These are phyloP conservation scores for Populus hybrid DNA, from an alignment of 441 rosid genomes.

Conservation along the genomic window DNA sequence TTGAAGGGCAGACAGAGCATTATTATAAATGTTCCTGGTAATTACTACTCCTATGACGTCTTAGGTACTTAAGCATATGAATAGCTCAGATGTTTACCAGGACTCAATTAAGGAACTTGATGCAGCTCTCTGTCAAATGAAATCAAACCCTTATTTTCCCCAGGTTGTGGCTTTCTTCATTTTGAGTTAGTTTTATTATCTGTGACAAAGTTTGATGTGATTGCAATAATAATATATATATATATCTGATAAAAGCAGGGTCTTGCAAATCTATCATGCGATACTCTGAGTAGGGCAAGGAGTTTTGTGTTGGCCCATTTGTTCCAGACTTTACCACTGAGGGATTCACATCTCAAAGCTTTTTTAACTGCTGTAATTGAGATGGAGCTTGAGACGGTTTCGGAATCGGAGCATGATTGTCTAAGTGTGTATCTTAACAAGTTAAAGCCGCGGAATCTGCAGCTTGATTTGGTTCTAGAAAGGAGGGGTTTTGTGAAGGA, in stretches of 20 bases:
- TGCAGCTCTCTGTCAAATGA: conserved; percentile 47
- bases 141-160: conserved; percentile 61
- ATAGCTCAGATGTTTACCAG: conserved; percentile 34
- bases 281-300: conserved; percentile 46
- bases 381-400: conserved; percentile 40
- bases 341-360: conserved; percentile 62
- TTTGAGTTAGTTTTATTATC: neutral
- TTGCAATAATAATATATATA: neutral
- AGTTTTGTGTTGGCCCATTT: conserved; percentile 43
- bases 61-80: conserved; percentile 49
- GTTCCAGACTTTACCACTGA: conserved; percentile 48
- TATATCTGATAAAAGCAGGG: conserved; percentile 45
- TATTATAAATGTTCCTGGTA: neutral
- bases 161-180: conserved; percentile 39
- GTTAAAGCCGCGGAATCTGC: conserved; percentile 30
- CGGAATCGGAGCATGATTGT: conserved; percentile 25
- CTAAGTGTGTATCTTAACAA: conserved; percentile 35
- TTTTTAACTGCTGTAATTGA: conserved; percentile 50
- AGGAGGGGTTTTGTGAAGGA: conserved; percentile 11
- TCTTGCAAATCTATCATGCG: conserved; percentile 54
- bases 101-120: conserved; percentile 67
- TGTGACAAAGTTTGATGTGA: neutral
- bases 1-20: neutral
- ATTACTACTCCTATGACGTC: conserved; percentile 15
- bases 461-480: conserved; percentile 14